phyloP scores from a whole-genome alignment of 192 early-diverging fungal species.

The Backusella macrospora region DNA sequence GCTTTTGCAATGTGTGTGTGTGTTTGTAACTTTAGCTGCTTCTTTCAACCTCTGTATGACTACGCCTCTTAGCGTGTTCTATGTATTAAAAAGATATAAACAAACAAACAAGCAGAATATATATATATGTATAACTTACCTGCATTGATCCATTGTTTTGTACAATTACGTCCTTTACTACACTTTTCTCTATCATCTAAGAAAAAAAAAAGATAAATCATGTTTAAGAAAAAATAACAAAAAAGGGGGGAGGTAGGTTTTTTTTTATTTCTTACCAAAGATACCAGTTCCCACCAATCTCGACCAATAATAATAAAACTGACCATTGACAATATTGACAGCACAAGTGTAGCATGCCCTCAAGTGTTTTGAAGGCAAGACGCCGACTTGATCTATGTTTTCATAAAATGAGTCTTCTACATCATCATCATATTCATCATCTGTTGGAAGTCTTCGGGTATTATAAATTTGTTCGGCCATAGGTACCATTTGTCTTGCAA shows the following conservation, averaged over 20 bases:
- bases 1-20: background rate
- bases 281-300: conserved; percentile 2
- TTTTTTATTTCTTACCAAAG: background rate
- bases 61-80: background rate
- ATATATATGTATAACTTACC: background rate
- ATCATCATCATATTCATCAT: background rate
- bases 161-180: background rate
- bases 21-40: background rate
- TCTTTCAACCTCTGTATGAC: background rate
- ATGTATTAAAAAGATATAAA: background rate
- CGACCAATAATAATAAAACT: conserved; percentile 24
- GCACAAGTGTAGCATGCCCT: conserved; percentile 19
- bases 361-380: conserved; percentile 12
- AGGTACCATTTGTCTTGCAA: background rate
- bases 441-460: background rate
- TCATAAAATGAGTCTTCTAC: background rate
- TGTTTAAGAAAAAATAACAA: too few species aligned
- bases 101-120: background rate
- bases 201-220: too few species aligned
- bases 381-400: background rate
- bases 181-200: conserved; percentile 8
- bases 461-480: conserved; percentile 1
- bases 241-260: too few species aligned
- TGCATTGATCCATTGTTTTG: conserved; percentile 6
- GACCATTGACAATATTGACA: conserved; percentile 18